Evolutionary conservation across 169 alveolate genomes (phyloP), one percentile per base, ranked within the genome.

Genomic region (Plasmodium sp.): DNA sequence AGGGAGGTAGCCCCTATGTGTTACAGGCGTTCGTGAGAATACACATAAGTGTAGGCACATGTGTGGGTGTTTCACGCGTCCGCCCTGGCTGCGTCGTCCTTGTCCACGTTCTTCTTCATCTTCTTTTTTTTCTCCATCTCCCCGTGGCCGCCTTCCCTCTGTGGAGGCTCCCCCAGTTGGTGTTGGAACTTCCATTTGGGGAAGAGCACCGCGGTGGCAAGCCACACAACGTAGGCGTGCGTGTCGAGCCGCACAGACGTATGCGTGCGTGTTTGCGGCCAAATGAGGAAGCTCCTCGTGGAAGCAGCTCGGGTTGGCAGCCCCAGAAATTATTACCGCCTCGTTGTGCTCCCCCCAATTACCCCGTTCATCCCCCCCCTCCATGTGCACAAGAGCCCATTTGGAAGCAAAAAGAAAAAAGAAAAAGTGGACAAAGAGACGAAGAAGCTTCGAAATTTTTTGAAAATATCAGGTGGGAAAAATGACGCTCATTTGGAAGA

Each of bases 351-450:
- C 62, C 27, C 6, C 22, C 7, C 27, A 51, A 14, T 39, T 33
- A 10, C 10, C 3, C 71, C 0, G 3, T n/a, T 16, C 0, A 33
- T 39, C 6, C 18, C 45, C 14, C 31, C 14, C 6, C n/a, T 27
- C n/a, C 39, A 67, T 67, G 56, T 43, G 72, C 93, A 85, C 33
- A 33, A 31, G 18, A 27, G 80, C 2, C n/a, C 51, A 27, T 90
- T 90, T 81, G 94, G 94, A n/a, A 90, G 94, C 18, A 90, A 90
- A 90, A 90, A 90, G 54, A 54, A 86, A 62, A 86, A 86, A 51
- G 94, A 90, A 43, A 90, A 90, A 81, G 54, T 33, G 39, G 92
- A 67, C 43, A 90, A 90, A 22, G 94, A 90, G 74, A 81, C 90
- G 41, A 90, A 90, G 58, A 90, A 90, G 33, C 16, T 90, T 43